phyloP scores from a whole-genome alignment of 768 basidiomycete genomes.

The Cytidiella melzeri region DNA sequence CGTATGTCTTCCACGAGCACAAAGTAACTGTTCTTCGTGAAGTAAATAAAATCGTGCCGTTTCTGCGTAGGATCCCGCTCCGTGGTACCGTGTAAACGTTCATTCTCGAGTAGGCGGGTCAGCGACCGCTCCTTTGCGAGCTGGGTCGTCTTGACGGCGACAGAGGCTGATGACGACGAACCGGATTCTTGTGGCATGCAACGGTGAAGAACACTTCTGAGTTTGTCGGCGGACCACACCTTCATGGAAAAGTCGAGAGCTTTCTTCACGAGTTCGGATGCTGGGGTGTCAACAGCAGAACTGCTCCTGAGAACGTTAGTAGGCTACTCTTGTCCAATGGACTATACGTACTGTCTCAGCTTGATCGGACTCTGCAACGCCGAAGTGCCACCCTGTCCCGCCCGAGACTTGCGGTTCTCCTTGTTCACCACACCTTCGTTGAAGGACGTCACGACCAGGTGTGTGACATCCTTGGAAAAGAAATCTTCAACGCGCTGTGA shows the following conservation, averaged over 20 bases:
- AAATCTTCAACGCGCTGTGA: slow-evolving; percentile 77
- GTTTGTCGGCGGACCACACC: slow-evolving; percentile 75
- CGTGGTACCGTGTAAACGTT: slow-evolving; percentile 74
- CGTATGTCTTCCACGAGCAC: slow-evolving; percentile 89
- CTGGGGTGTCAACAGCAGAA: not conserved
- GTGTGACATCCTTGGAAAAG: slow-evolving; percentile 82
- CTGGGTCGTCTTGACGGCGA: slow-evolving; percentile 22
- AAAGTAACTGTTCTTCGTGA: slow-evolving; percentile 67
- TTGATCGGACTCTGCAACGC: slow-evolving; percentile 62
- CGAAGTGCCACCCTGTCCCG: slow-evolving; percentile 18
- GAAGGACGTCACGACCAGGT: slow-evolving; percentile 60
- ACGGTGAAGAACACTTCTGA: slow-evolving; percentile 66
- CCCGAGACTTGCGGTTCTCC: slow-evolving; percentile 47
- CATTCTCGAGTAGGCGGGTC: slow-evolving; percentile 66
- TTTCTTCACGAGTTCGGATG: slow-evolving; percentile 53
- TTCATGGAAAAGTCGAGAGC: slow-evolving; percentile 73
- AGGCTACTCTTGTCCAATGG: not conserved
- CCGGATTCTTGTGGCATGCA: slow-evolving; percentile 28
- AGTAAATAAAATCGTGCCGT: slow-evolving; percentile 85
- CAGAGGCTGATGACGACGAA: slow-evolving; percentile 24
- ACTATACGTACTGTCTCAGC: slow-evolving; percentile 43
- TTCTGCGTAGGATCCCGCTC: slow-evolving; percentile 91
- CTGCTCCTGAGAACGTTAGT: not conserved
- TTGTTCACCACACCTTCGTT: slow-evolving; percentile 44
- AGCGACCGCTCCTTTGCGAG: slow-evolving; percentile 39